phyloP scores from a whole-genome alignment of 176 grass and related monocot species.

The Bolboschoenus planiculmis region DNA sequence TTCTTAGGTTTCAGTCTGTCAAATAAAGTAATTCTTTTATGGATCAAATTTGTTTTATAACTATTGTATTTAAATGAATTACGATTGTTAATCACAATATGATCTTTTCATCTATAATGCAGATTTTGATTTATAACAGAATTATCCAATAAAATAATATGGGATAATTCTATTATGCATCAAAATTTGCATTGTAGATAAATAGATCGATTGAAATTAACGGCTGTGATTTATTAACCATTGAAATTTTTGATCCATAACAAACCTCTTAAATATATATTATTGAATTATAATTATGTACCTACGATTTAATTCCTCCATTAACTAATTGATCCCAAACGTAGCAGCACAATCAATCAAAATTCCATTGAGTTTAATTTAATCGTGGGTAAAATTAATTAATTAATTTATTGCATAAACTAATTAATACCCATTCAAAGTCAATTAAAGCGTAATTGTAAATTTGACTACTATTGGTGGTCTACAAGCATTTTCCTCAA shows the following conservation, averaged over 20 bases:
- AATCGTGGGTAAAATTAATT: neutral
- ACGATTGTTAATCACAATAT: no score
- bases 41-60: no score
- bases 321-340: neutral
- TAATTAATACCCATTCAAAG: neutral
- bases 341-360: neutral
- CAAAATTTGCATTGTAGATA: no score
- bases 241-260: no score
- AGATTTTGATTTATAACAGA: no score
- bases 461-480: neutral
- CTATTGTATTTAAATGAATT: no score
- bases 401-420: neutral
- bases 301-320: neutral
- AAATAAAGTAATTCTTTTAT: neutral
- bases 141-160: no score
- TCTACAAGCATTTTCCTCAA: neutral
- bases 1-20: neutral
- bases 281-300: neutral
- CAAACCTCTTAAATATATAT: no score
- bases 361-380: neutral
- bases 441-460: neutral
- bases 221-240: no score
- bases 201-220: no score
- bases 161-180: no score
- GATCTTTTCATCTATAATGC: no score